Evolutionary conservation across 768 basidiomycete species (phyloP), one percentile per base, ranked within the genome.

Genomic region (Termitomyces sp.): DNA sequence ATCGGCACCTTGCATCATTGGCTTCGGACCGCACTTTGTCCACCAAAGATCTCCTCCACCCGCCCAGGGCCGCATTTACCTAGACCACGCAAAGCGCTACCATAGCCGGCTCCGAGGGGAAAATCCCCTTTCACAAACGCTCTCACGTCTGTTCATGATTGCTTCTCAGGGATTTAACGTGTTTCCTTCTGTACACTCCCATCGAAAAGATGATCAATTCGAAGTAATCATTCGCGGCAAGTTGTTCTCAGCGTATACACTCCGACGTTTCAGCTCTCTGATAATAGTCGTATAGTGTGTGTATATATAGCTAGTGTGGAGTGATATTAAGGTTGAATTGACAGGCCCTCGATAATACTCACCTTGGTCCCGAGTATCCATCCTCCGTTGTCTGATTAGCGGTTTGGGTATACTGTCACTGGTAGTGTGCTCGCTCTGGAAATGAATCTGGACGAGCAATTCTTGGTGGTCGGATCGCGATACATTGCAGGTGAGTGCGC

Each of bases 401-500:
- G 21, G 11, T 23, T n/a, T 23, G 2, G 21, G 9, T 23, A 21
- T 34, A 2, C 21, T 19, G 19, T 49, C 21, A 19, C 12, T 27
- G 12, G 5, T 4, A 23, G 6, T 12, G 35, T 27, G 23, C 14
- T 38, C 4, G 14, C 3, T 17, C 7, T 31, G 5, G 12, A 14
- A 2, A 8, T 8, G 42, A 19, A 12, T 19, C 16, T 11, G 6
- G 31, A 41, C 14, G 37, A 58, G 11, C 3, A 5, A 11, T 35
- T 34, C 0, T 31, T 47, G 11, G 12, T 47, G 4, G 44, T 27
- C 31, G 41, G 29, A n/a, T 53, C 51, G 10, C 57, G 51, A 27
- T 60, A 60, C 54, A 11, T 60, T 16, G 31, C 54, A 7, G 59
- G 59, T 60, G 44, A 29, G 9, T 23, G n/a, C 11, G 23, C 12